phyloP scores from a whole-genome alignment of 2,329 filamentous ascomycete genomes.

The Colletotrichum endophyticum region DNA sequence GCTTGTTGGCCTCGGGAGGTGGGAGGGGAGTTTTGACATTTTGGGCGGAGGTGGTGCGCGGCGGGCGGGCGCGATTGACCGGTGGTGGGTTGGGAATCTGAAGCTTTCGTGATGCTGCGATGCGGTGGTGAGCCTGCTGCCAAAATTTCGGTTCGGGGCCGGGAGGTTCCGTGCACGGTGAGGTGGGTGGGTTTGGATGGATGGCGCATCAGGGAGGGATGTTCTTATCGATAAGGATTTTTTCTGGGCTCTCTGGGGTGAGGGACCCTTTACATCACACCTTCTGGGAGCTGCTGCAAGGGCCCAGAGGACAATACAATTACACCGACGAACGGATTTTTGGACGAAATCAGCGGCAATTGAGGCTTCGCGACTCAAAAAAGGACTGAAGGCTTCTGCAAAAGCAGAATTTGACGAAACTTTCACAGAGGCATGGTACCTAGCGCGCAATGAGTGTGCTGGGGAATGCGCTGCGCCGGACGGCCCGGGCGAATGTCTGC shows the following conservation, averaged over 20 bases:
- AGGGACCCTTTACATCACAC: constrained; percentile 16
- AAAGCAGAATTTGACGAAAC: neutral
- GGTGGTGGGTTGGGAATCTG: neutral
- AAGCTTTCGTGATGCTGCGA: neutral
- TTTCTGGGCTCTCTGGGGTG: neutral
- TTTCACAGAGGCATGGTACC: neutral
- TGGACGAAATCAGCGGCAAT: neutral
- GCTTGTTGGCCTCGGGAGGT: constrained; percentile 11
- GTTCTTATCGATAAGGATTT: constrained; percentile 20
- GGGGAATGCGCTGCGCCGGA: constrained; percentile 5
- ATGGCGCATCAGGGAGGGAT: neutral
- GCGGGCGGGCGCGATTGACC: neutral
- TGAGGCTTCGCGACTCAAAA: neutral
- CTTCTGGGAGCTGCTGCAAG: neutral
- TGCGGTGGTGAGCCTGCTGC: neutral
- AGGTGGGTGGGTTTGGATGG: neutral
- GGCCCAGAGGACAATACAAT: neutral
- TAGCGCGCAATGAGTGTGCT: constrained; percentile 34
- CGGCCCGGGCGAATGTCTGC: neutral
- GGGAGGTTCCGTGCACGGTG: constrained; percentile 14
- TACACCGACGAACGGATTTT: neutral
- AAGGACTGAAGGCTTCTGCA: neutral
- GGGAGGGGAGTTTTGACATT: constrained; percentile 18
- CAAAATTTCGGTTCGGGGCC: constrained; percentile 18
- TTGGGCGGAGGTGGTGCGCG: neutral